Evolutionary conservation across 768 basidiomycete genomes (phyloP), one percentile per base, ranked within the genome.

Genomic region (Tulasnella calospora): DNA sequence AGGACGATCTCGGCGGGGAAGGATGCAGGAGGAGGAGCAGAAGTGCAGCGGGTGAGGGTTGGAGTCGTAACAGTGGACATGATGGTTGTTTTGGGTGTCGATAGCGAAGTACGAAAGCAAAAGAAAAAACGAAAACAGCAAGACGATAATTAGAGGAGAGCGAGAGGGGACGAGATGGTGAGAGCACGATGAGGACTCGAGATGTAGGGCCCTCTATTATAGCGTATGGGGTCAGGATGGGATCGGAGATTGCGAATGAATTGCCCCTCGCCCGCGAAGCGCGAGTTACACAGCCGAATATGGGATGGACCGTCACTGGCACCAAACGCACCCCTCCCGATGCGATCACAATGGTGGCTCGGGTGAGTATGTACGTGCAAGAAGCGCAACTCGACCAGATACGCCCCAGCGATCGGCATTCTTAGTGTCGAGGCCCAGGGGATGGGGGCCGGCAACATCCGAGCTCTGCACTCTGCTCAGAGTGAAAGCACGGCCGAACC

Each of bases 231-330:
- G 21, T 19, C 17, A 47, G 21, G 46, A 27, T 61, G 57, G 57
- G 57, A 61, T 61, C 57, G 57, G 57, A 61, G 57, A 61, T 61
- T 61, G 57, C 57, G 57, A 61, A 61, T 61, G 57, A 61, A 61
- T 61, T 61, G 15, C 57, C 30, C n/a, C 57, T 61, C n/a, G 57
- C 57, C 57, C 57, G 57, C 57, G 57, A 61, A 61, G 23, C 30
- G 57, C 57, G 10, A 27, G 1, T 61, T 61, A 30, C 57, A 61
- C 57, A 61, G 57, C 57, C 23, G 2, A 27, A 61, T 61, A n/a
- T 61, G 57, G 57, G 57, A 61, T 61, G 57, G 57, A n/a, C 57
- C n/a, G 57, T 1, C 10, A 23, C 30, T 61, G 21, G 57, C 57
- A 61, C 57, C n/a, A 6, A 61, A 13, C 57, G 23, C 57, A 61